Evolutionary conservation across 139 green algal genomes (phyloP), one percentile per base, ranked within the genome.

Genomic region (Haematococcus lacustris): DNA sequence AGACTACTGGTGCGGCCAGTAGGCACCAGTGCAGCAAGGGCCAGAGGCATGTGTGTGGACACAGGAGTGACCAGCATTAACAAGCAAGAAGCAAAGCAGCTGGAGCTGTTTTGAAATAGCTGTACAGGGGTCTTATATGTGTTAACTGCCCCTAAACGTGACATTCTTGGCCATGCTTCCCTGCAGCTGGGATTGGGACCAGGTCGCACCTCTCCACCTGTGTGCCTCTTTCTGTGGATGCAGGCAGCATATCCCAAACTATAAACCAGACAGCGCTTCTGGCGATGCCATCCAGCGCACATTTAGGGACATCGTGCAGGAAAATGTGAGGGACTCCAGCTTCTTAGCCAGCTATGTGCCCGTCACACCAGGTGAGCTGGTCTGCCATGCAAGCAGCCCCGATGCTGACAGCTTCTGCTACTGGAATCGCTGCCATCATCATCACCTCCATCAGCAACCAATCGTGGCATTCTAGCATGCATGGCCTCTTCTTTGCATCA

Each of bases 241-340:
- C 68, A 73, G 75, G 75, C 6, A 2, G 26, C 69, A 79, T 47
- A 80, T 85, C 34, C 79, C 69, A 0, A 79, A 77, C 40, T 78
- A 76, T 32, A 64, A 80, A 25, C 63, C 77, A 0, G 72, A 67
- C 26, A 73, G 62, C 21, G 72, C 74, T 2, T 75, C 81, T 53
- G 79, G 72, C 1, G 72, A 70, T 61, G 79, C 79, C 0, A 80
- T 85, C 75, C 79, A 82, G 73, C 75, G 79, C 40, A 85, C 80
- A 68, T 85, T 85, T 63, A 51, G 79, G 34, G 76, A 82, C 67
- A 78, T 82, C 60, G 68, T 82, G 26, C 69, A 85, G 79, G 79
- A 85, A 68, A 80, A 78, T 53, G 72, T 73, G 43, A 77, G 75
- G 39, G 76, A 81, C 30, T 82, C 79, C 35, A 78, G 67, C 1